phyloP scores from a whole-genome alignment of 352 stramenopile species.

The Globisporangium ultimum region DNA sequence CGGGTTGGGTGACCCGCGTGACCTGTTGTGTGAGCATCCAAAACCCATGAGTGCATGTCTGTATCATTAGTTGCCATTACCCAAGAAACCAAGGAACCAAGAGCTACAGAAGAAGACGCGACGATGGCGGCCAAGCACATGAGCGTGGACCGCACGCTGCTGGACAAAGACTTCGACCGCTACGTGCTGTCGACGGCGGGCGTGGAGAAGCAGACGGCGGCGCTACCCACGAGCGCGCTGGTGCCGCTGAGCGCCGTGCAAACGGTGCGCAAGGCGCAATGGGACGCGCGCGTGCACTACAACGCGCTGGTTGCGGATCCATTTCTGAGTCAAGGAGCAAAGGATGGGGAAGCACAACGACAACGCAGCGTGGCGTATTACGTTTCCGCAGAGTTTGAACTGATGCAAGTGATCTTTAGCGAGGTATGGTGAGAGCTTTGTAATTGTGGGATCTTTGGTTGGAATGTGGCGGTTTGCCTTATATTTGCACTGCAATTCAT shows the following conservation, averaged over 20 bases:
- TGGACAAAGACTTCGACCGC: slow-evolving; percentile 80
- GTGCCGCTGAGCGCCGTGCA: slow-evolving; percentile 37
- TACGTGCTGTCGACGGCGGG: slow-evolving; percentile 55
- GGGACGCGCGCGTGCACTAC: slow-evolving; percentile 65
- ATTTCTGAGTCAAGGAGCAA: slow-evolving; percentile 33
- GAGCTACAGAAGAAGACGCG: too few relatives aligned
- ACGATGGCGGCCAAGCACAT: slow-evolving; percentile 22
- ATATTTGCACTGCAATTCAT: too few relatives aligned
- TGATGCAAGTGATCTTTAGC: slow-evolving; percentile 51
- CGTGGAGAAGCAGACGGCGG: slow-evolving; percentile 22
- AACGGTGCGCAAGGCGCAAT: slow-evolving; percentile 67
- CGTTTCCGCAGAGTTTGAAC: slow-evolving; percentile 50
- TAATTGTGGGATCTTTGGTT: neutral
- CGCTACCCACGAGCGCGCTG: slow-evolving; percentile 32
- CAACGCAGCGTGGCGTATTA: slow-evolving; percentile 53
- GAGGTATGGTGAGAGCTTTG: slow-evolving; percentile 17
- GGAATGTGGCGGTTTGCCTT: too few relatives aligned
- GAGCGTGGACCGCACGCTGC: slow-evolving; percentile 55
- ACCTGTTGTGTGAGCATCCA: too few relatives aligned
- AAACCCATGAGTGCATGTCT: too few relatives aligned
- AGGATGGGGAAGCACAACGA: neutral
- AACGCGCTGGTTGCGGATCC: slow-evolving; percentile 60
- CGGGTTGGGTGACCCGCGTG: too few relatives aligned
- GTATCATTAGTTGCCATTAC: too few relatives aligned
- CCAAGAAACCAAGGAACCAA: slow-evolving; percentile 2